Percentiles rank a stretch among this genome's conserved stretches.
These are phyloP conservation scores for Penicillium lividum DNA, from an alignment of 495 filamentous ascomycete species.

Conservation along the genomic window DNA sequence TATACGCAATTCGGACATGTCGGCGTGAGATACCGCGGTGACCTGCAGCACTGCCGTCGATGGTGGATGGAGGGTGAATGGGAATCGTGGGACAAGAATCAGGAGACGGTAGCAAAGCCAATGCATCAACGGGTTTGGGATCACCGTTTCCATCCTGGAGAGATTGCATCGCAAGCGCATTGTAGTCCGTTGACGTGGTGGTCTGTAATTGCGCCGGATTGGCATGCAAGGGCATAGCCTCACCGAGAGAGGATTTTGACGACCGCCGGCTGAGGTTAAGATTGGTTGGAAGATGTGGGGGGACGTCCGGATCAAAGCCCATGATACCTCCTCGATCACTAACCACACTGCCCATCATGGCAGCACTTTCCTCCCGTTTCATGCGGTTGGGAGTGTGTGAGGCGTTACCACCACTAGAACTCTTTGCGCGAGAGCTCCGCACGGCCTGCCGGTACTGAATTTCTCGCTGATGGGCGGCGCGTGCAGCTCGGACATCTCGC, in stretches of 20 bases:
- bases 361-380: constrained; percentile 47
- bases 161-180: constrained; percentile 50
- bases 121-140: constrained; percentile 40
- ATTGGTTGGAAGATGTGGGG: constrained; percentile 40
- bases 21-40: constrained; percentile 75
- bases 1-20: constrained; percentile 83
- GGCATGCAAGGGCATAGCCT: constrained; percentile 40
- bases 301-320: constrained; percentile 54
- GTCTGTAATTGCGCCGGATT: constrained; percentile 46
- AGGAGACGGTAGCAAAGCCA: constrained; percentile 48
- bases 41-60: constrained; percentile 60
- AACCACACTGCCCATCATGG: constrained; percentile 52
- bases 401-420: constrained; percentile 48
- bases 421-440: constrained; percentile 45
- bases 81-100: constrained; percentile 73
- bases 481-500: constrained; percentile 59
- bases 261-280: constrained; percentile 47
- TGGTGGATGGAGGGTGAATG: constrained; percentile 73
- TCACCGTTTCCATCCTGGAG: constrained; percentile 41
- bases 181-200: constrained; percentile 39
- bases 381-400: constrained; percentile 48
- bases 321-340: constrained; percentile 63
- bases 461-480: constrained; percentile 52
- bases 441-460: constrained; percentile 45
- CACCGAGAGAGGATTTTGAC: constrained; percentile 47